Conservation (phyloP, 2,329 filamentous ascomycete species). For the Hymenoscyphus linearis region DNA sequence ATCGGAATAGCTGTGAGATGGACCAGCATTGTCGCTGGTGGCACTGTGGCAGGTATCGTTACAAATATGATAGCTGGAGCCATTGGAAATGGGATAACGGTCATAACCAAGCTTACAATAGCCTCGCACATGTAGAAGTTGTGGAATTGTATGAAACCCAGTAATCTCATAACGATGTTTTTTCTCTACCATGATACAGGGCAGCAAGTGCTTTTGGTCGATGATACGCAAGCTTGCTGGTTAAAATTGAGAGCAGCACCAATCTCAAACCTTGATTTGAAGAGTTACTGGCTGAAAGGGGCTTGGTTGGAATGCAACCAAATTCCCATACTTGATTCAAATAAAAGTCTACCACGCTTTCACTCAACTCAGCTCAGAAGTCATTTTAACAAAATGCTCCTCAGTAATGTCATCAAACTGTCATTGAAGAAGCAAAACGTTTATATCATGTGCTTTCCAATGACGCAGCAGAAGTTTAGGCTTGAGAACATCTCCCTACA, state of each 20-base stretch:
- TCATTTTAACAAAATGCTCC: neutral
- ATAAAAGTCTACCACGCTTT: neutral
- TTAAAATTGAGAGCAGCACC: neutral
- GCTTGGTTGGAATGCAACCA: neutral
- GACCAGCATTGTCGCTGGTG: neutral
- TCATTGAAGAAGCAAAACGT: neutral
- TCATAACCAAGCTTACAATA: neutral
- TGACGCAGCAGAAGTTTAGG: neutral
- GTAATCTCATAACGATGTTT: neutral
- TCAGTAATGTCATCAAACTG: neutral
- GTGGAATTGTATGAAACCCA: neutral
- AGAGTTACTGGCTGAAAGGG: neutral
- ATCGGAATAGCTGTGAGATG: neutral
- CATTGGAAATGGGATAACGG: neutral
- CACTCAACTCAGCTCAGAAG: neutral
- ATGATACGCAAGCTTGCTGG: neutral
- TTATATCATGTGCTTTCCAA: neutral
- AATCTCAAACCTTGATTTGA: neutral
- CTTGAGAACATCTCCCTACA: neutral
- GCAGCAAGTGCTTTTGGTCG: neutral
- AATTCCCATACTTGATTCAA: neutral
- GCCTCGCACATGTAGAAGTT: neutral
- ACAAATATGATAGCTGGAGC: neutral
- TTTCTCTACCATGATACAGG: neutral
- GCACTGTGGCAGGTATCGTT: neutral